phyloP scores from a whole-genome alignment of 257 asterid genomes.

The Osmanthus fragrans region DNA sequence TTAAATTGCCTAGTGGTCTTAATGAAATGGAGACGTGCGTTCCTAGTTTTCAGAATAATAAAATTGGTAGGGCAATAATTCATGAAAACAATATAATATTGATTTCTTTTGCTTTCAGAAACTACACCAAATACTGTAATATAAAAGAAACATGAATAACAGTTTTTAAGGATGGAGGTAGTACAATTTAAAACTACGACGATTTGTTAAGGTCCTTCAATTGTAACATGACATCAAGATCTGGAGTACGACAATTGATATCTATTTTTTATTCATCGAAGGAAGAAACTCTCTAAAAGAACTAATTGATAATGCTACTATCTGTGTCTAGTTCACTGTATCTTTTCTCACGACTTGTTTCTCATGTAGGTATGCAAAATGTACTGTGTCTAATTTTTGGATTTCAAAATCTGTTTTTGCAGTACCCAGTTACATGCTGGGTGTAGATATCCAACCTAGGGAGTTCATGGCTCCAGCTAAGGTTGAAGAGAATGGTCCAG shows the following conservation, averaged over 20 bases:
- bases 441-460: constrained; percentile 65
- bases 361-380: neutral
- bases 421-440: constrained; percentile 65
- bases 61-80: neutral
- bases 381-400: neutral
- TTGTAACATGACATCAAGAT: neutral
- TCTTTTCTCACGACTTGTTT: neutral
- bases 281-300: neutral
- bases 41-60: neutral
- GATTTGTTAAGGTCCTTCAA: neutral
- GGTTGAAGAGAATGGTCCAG: constrained; percentile 54
- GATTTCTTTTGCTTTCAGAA: neutral
- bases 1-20: neutral
- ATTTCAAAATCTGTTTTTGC: constrained; percentile 23
- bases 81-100: neutral
- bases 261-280: neutral
- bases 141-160: neutral
- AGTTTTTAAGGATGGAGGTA: neutral
- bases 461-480: constrained; percentile 53
- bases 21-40: neutral
- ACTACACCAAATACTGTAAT: neutral
- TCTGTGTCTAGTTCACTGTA: neutral
- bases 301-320: neutral
- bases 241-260: neutral
- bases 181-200: neutral